These are phyloP conservation scores for Anisogramma anomala DNA, from an alignment of 2,329 filamentous ascomycete genomes.

Conservation along the genomic window DNA sequence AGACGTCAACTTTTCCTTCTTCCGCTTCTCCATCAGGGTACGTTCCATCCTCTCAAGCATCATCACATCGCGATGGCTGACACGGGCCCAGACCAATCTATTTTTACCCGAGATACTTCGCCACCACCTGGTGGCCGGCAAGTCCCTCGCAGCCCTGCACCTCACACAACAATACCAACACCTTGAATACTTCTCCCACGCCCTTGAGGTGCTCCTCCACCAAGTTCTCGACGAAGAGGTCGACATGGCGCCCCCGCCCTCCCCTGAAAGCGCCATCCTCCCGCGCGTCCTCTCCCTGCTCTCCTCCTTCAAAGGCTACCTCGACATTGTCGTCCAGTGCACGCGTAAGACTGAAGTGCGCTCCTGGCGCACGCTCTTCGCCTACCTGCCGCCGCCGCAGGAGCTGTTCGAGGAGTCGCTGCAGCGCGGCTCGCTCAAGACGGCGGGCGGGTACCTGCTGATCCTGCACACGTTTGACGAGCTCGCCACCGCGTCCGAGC, in stretches of 20 bases:
- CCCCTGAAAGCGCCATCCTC: conserved; percentile 52
- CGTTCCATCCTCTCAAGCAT: conserved; percentile 24
- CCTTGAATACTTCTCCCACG: conserved; percentile 85
- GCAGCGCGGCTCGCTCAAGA: conserved; percentile 76
- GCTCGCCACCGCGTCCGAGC: conserved; percentile 56
- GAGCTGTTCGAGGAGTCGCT: conserved; percentile 90
- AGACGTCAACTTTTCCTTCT: conserved; percentile 82
- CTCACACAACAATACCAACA: conserved; percentile 77
- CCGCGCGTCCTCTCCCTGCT: conserved; percentile 51
- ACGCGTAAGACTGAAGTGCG: conserved; percentile 93
- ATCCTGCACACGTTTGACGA: conserved; percentile 78
- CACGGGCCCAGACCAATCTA: conserved; percentile 59
- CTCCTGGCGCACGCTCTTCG: conserved; percentile 89
- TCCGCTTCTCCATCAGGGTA: conserved; percentile 79
- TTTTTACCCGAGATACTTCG: conserved; percentile 83
- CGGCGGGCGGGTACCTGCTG: conserved; percentile 90
- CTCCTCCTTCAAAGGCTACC: conserved; percentile 70
- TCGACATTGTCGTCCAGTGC: conserved; percentile 93
- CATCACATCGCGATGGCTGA: conserved; percentile 11
- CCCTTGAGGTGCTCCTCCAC: conserved; percentile 82
- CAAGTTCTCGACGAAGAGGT: conserved; percentile 92
- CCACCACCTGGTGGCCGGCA: conserved; percentile 63
- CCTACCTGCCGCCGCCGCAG: conserved; percentile 77
- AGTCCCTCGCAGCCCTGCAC: conserved; percentile 67
- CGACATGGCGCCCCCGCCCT: conserved; percentile 49